These are phyloP conservation scores for Nicotiana tomentosiformis DNA, from an alignment of 257 asterid species.

Conservation along the genomic window DNA sequence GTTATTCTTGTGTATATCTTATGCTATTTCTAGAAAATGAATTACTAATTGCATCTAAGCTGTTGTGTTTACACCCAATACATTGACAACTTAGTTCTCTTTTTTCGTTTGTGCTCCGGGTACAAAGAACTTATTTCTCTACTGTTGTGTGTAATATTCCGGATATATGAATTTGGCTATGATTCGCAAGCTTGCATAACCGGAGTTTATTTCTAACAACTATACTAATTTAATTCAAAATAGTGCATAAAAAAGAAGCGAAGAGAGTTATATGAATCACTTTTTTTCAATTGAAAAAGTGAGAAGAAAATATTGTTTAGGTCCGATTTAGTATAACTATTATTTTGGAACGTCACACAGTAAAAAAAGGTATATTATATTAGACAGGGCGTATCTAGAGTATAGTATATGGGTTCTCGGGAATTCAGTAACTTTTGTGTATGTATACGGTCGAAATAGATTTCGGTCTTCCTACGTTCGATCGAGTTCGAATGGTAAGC, in stretches of 20 bases:
- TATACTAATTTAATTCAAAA: background rate
- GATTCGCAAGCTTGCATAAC: background rate
- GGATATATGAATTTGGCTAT: too few relatives aligned
- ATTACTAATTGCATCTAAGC: background rate
- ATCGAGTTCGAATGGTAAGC: too few relatives aligned
- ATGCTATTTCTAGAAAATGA: background rate
- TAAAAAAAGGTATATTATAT: background rate
- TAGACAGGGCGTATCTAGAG: too few relatives aligned
- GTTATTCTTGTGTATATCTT: background rate
- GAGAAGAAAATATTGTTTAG: too few relatives aligned
- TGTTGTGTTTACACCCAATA: background rate
- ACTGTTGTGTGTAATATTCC: background rate
- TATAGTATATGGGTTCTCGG: too few relatives aligned
- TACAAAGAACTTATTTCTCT: too few relatives aligned
- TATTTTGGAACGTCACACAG: background rate
- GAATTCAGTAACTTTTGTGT: too few relatives aligned
- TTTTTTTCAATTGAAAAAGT: background rate
- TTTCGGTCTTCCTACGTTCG: too few relatives aligned
- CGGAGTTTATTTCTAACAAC: too few relatives aligned
- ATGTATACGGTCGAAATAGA: too few relatives aligned
- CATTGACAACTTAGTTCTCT: background rate
- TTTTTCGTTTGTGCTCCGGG: too few relatives aligned
- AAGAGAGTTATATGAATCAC: background rate
- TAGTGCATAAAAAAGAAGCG: background rate
- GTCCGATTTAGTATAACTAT: background rate